Evolutionary conservation across 2,329 filamentous ascomycete species (phyloP).

Genomic region (Phaeomoniella chlamydospora): DNA sequence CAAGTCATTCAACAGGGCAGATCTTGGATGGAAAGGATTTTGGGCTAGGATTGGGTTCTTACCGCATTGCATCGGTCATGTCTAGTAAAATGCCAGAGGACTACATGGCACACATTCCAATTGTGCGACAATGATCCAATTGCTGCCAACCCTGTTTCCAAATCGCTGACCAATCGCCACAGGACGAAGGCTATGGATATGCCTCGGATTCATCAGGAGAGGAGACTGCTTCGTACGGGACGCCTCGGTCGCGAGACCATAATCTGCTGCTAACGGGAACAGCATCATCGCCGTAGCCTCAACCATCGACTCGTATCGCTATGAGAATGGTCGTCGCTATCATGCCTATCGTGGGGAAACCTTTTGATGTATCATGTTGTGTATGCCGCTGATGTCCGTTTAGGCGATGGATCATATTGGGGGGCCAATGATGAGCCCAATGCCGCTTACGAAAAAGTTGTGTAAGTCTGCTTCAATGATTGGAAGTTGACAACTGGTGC

Average conservation of each 20-base stretch:
- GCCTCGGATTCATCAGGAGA: not conserved
- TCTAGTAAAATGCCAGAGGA: not conserved
- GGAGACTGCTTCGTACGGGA: not conserved
- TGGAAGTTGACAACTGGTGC: not conserved
- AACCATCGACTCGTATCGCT: constrained; percentile 13
- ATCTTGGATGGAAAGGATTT: no score
- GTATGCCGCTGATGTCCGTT: constrained; percentile 6
- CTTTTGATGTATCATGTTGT: not conserved
- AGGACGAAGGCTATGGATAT: not conserved
- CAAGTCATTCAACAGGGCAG: no score
- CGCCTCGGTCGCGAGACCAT: not conserved
- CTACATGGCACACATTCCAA: not conserved
- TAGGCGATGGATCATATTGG: constrained; percentile 15
- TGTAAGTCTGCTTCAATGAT: constrained; percentile 6
- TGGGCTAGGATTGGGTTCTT: no score
- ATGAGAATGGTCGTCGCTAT: constrained; percentile 20
- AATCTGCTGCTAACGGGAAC: not conserved
- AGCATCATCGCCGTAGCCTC: constrained; percentile 12
- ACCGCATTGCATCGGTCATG: no score
- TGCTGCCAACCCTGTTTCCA: no score
- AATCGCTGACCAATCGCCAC: not conserved
- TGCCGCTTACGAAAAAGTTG: constrained; percentile 10
- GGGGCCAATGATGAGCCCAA: constrained; percentile 14
- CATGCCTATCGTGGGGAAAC: constrained; percentile 16
- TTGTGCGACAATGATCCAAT: no score